Base-by-base conservation (phyloP, 73 alveolate genomes). In the Tetrahymena borealis region DNA sequence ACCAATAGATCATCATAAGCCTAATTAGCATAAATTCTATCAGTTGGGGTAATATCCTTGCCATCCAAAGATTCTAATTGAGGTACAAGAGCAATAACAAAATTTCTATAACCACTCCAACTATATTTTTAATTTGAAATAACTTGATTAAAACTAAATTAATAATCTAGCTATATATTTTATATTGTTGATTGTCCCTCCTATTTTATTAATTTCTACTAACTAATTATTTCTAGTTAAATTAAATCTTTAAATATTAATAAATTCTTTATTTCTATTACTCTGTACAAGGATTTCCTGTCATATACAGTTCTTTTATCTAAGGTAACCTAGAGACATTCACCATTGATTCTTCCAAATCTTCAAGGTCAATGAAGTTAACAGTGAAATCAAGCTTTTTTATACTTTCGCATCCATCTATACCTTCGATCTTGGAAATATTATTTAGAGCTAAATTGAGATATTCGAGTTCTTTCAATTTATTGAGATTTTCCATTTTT, bases 301-400 rank as follows among this genome's bases (percentile, higher is more conserved):
- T 97, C 18, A 98, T 94, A 92, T 98, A 97, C 28, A 98, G 94
- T 91, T 98, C 99, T 91, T 96, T 95, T 32, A 98, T 40, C 41
- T 95, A 79, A 35, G 85, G 85, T 15, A 93, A 93, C 31, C 91
- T 93, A 16, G 90, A 41, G 0, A 90, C 37, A 85, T 92, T 79
- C 11, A 95, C 97, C 12, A 96, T 90, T 40, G 99, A 96, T 91
- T 96, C 98, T 94, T 98, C 99, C 41, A 99, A 92, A 85, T 98
- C 97, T 90, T 98, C 99, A 35, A 98, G 90, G 77, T 96, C 99
- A 35, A 99, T 96, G 95, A 99, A 99, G 94, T 99, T 99, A 94
- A 99, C 97, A 12, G 99, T 99, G 95, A 99, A 91, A 94, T 99
- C 99, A 77, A 99, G 96, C 95, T 99, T 99, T 97, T 94, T 96